Evolutionary conservation across 805 yeast genomes (phyloP).

Genomic region (Saccharomyces kudriavzevii): DNA sequence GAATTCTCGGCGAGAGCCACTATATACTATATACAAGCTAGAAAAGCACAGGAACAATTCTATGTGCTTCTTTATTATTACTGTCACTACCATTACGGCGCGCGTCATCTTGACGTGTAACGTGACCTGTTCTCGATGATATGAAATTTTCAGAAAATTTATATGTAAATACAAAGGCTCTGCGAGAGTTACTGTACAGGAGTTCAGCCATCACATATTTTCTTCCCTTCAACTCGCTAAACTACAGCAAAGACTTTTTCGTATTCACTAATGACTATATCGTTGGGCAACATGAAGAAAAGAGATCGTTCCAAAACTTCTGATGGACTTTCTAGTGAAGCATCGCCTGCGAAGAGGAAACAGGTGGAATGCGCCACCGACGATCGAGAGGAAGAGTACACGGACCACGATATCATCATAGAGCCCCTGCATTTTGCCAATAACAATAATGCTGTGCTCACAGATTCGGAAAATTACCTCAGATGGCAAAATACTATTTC

Average conservation of each 20-base stretch:
- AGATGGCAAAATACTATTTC: constrained; percentile 79
- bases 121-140: not conserved
- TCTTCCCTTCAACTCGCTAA: not conserved
- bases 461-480: constrained; percentile 25
- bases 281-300: not conserved
- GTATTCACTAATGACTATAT: not conserved
- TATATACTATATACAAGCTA: not conserved
- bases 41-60: not conserved
- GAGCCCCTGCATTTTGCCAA: not conserved
- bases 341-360: not conserved
- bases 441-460: not conserved
- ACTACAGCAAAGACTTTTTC: not conserved
- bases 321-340: not conserved
- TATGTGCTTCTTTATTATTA: not conserved
- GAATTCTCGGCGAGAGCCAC: not conserved
- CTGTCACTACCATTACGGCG: not conserved
- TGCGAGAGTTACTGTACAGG: not conserved
- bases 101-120: not conserved
- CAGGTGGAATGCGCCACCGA: not conserved
- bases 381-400: not conserved
- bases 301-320: not conserved
- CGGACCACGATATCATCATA: not conserved
- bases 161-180: not conserved
- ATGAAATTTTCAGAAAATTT: not conserved
- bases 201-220: not conserved